Evolutionary conservation across 306 rosid genomes (phyloP).

Genomic region (Quercus wislizeni): DNA sequence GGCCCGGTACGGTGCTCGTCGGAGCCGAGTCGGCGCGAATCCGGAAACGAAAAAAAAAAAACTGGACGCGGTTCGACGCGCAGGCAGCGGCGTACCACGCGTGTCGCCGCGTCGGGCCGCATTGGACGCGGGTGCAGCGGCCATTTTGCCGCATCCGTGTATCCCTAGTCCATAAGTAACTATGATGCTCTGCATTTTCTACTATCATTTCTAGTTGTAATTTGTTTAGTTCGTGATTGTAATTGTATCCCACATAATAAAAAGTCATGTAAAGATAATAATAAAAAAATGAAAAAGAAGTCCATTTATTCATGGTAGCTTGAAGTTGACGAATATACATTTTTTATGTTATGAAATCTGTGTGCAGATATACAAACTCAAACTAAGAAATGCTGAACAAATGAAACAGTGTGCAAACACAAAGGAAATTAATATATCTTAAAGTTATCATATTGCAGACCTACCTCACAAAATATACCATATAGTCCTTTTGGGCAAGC

Average conservation of each 20-base stretch:
- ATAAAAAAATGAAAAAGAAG: background rate
- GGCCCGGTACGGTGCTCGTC: too few relatives aligned
- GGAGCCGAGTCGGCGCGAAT: too few relatives aligned
- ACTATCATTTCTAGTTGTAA: background rate
- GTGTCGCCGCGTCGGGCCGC: fast-evolving
- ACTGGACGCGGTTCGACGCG: too few relatives aligned
- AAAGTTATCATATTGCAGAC: background rate
- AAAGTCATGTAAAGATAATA: background rate
- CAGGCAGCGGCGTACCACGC: too few relatives aligned
- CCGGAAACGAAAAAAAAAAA: too few relatives aligned
- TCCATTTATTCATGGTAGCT: background rate
- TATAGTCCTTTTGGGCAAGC: conserved; percentile 88
- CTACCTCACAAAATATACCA: conserved; percentile 90
- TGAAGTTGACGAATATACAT: background rate
- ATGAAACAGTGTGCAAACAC: background rate
- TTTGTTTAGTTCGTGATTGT: background rate
- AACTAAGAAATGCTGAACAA: background rate
- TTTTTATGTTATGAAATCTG: background rate
- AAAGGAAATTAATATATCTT: background rate
- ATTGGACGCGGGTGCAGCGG: too few relatives aligned
- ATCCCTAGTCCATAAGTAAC: too few relatives aligned
- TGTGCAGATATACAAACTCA: background rate
- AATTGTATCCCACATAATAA: conserved; percentile 10
- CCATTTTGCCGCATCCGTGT: too few relatives aligned
- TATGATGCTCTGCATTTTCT: background rate